Evolutionary conservation across 306 rosid genomes (phyloP).

Genomic region (Corylus avellana): DNA sequence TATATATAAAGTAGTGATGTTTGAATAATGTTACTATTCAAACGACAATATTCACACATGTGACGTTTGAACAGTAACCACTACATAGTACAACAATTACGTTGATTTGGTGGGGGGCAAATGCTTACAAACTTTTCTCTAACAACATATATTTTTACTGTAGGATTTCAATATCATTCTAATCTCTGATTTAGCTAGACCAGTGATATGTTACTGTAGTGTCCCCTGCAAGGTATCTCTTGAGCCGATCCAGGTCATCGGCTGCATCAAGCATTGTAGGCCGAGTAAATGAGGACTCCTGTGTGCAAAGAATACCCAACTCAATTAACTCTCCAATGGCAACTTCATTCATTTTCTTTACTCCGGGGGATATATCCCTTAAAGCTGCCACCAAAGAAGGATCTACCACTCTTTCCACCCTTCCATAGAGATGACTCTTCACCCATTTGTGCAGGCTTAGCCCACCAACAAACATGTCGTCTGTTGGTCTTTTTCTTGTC

Average conservation of each 20-base stretch:
- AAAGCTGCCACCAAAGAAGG: conserved; percentile 46
- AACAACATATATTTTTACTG: too few relatives aligned
- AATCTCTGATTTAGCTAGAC: too few relatives aligned
- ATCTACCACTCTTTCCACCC: conserved; percentile 36
- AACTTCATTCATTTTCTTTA: conserved; percentile 58
- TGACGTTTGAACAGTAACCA: too few relatives aligned
- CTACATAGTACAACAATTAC: too few relatives aligned
- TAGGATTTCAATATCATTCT: too few relatives aligned
- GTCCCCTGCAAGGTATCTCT: conserved; percentile 65
- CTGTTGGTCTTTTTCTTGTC: conserved; percentile 61
- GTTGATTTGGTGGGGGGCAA: too few relatives aligned
- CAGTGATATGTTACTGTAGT: conserved; percentile 40
- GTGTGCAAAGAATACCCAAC: conserved; percentile 76
- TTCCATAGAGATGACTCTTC: conserved; percentile 43
- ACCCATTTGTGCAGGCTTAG: conserved; percentile 60
- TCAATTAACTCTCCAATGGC: conserved; percentile 64
- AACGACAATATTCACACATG: too few relatives aligned
- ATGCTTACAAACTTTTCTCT: too few relatives aligned
- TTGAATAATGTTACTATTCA: too few relatives aligned
- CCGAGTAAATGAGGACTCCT: conserved; percentile 59
- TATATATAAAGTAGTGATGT: too few relatives aligned
- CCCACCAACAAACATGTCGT: conserved; percentile 56
- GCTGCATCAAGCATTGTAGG: conserved; percentile 84
- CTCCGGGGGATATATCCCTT: conserved; percentile 50
- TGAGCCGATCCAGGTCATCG: conserved; percentile 65